phyloP scores from a whole-genome alignment of 192 early-diverging fungal species.

The Podila epigama region DNA sequence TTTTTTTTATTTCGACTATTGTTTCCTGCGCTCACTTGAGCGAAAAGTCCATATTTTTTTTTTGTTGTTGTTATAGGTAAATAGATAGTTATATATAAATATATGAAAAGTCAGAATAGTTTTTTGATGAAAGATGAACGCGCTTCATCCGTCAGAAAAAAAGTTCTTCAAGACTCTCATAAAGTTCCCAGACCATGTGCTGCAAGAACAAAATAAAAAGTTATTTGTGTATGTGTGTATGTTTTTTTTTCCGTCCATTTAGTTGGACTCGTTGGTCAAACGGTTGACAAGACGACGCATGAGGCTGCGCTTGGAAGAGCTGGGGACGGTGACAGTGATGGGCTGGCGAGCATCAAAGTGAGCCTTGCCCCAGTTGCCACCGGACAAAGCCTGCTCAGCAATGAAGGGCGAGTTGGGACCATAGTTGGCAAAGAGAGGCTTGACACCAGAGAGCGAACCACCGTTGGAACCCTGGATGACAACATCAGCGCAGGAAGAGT shows the following conservation, averaged over 20 bases:
- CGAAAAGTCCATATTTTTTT: neutral
- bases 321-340: constrained; percentile 29
- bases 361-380: constrained; percentile 26
- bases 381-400: constrained; percentile 10
- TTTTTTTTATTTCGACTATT: neutral
- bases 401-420: constrained; percentile 40
- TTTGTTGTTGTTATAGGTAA: neutral
- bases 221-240: neutral
- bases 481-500: constrained; percentile 34
- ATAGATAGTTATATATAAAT: too few relatives aligned
- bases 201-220: neutral
- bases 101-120: neutral
- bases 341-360: constrained; percentile 32
- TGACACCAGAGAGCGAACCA: constrained; percentile 39
- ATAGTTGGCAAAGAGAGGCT: constrained; percentile 40
- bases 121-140: neutral
- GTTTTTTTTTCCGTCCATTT: too few relatives aligned
- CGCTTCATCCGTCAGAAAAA: neutral
- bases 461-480: constrained; percentile 39
- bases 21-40: neutral
- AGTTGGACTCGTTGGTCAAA: neutral
- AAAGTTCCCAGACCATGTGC: constrained; percentile 1
- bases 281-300: constrained; percentile 21
- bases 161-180: too few relatives aligned
- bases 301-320: neutral